Percentiles rank a stretch among this genome's conserved stretches.
phyloP scores from a whole-genome alignment of 192 early-diverging fungal species.

The Lobosporangium transversale region DNA sequence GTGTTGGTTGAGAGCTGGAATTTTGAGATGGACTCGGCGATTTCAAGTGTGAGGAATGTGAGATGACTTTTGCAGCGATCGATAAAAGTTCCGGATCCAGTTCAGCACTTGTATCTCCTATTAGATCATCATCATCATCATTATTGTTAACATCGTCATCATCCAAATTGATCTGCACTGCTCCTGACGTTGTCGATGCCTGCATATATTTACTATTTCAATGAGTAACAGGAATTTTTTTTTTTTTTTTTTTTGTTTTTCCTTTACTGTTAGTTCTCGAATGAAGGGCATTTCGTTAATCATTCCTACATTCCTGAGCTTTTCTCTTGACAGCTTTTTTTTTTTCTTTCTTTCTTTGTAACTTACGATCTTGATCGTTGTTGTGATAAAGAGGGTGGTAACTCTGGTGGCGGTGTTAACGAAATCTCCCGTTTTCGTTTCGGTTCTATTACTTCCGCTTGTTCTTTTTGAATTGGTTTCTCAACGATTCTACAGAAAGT shows the following conservation, averaged over 20 bases:
- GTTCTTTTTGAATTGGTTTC: conserved; percentile 8
- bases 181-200: no score
- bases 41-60: not conserved
- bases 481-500: conserved; percentile 3
- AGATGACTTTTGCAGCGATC: conserved; percentile 24
- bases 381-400: no score
- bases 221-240: no score
- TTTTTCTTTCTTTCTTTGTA: no score
- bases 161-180: conserved; percentile 4
- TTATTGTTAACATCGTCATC: no score
- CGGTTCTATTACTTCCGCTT: not conserved
- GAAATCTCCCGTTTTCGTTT: conserved; percentile 56
- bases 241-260: not conserved
- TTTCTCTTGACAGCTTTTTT: no score
- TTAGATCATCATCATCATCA: no score
- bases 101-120: conserved; percentile 7
- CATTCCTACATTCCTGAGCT: no score
- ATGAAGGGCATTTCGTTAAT: not conserved
- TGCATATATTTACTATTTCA: no score
- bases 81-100: conserved; percentile 62
- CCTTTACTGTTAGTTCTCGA: not conserved
- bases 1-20: not conserved
- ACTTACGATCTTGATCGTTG: no score
- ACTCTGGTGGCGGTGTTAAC: conserved; percentile 60
- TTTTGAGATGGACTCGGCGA: not conserved